Evolutionary conservation across 2,329 filamentous ascomycete species (phyloP).

Genomic region (Hypoxylon sp.): DNA sequence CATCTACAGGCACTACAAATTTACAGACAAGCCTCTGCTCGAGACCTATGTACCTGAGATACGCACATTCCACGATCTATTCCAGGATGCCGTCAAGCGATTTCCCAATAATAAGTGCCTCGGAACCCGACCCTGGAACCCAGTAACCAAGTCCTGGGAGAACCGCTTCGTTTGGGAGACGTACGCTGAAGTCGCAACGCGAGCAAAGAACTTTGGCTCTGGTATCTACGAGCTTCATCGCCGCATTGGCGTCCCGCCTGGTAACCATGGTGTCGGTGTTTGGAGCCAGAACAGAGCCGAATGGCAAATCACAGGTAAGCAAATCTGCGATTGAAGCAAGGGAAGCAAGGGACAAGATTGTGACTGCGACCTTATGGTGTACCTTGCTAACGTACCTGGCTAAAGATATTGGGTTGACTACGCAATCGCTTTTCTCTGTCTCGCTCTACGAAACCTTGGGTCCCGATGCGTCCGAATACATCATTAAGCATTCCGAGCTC

Average conservation of each 20-base stretch:
- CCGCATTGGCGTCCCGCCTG: constrained; percentile 74
- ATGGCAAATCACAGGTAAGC: constrained; percentile 84
- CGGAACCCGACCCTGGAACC: constrained; percentile 85
- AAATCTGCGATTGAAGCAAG: constrained; percentile 3
- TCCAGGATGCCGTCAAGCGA: constrained; percentile 76
- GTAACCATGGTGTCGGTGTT: constrained; percentile 81
- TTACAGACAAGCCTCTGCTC: constrained; percentile 78
- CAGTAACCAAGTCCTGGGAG: constrained; percentile 78
- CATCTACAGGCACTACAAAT: constrained; percentile 88
- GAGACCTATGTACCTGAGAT: constrained; percentile 79
- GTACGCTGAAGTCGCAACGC: constrained; percentile 82
- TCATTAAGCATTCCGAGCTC: constrained; percentile 90
- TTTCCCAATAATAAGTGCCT: constrained; percentile 80
- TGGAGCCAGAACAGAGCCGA: constrained; percentile 92
- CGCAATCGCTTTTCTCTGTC: constrained; percentile 89
- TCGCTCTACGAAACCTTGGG: constrained; percentile 97
- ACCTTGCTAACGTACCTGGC: constrained; percentile 32
- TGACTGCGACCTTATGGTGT: background rate
- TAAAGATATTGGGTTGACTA: constrained; percentile 85
- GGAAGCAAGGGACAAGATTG: background rate
- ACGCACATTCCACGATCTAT: constrained; percentile 83
- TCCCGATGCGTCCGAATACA: constrained; percentile 91
- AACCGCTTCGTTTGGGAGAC: constrained; percentile 86
- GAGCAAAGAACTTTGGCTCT: constrained; percentile 86
- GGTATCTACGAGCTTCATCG: constrained; percentile 88